Conservation (phyloP, 2,329 filamentous ascomycete genomes). For the Fusarium sp. region DNA sequence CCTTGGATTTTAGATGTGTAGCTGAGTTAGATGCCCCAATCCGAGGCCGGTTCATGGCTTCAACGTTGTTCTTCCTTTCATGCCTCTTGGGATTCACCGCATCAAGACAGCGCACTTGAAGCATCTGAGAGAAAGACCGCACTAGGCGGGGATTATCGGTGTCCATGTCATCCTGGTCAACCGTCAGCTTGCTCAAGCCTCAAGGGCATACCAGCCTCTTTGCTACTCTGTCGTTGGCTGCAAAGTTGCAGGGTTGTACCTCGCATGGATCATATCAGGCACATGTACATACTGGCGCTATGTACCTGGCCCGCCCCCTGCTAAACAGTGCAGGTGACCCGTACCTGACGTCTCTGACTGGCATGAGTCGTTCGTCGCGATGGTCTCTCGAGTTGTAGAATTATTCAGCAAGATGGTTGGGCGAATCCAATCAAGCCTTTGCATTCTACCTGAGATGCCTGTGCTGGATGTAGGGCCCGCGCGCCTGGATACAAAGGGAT, state of each 20-base stretch:
- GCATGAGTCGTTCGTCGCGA: slow-evolving; percentile 24
- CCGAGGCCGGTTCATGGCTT: slow-evolving; percentile 9
- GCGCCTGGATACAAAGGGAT: slow-evolving; percentile 23
- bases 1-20: slow-evolving; percentile 10
- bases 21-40: slow-evolving; percentile 33
- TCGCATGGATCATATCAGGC: slow-evolving; percentile 43
- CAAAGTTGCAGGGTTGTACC: slow-evolving; percentile 37
- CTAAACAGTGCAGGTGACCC: slow-evolving; percentile 50
- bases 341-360: slow-evolving; percentile 49
- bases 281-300: slow-evolving; percentile 40
- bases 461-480: slow-evolving; percentile 22
- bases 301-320: slow-evolving; percentile 49
- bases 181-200: slow-evolving; percentile 26
- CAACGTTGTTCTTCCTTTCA: background rate
- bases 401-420: slow-evolving; percentile 33
- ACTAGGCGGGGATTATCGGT: background rate
- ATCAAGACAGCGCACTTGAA: background rate
- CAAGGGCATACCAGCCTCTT: slow-evolving; percentile 2
- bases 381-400: slow-evolving; percentile 20
- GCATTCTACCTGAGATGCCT: slow-evolving; percentile 6
- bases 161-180: slow-evolving; percentile 16
- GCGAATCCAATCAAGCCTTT: slow-evolving; percentile 15
- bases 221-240: slow-evolving; percentile 23
- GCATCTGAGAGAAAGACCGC: slow-evolving; percentile 1
- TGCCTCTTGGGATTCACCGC: background rate